Evolutionary conservation across 371 early-diverging fungal genomes (phyloP).

Genomic region (Mortierella sp.): DNA sequence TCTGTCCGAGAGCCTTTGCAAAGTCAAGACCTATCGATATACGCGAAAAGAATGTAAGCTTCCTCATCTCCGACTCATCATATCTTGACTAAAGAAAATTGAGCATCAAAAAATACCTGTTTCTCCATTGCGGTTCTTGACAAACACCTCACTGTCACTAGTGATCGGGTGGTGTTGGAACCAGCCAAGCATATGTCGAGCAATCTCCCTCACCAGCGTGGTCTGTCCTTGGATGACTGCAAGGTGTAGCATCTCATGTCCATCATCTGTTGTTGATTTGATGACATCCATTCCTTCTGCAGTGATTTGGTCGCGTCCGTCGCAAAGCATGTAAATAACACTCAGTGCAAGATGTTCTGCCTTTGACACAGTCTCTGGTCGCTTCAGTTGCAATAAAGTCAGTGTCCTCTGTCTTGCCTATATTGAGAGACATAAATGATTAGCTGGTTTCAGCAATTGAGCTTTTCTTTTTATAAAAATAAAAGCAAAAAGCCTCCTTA

Average conservation of each 20-base stretch:
- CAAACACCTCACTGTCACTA: constrained; percentile 12
- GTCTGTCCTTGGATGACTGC: constrained; percentile 35
- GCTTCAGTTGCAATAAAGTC: constrained; percentile 30
- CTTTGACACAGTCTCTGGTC: constrained; percentile 29
- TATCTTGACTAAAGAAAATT: neutral
- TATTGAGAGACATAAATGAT: neutral
- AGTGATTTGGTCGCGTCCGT: constrained; percentile 21
- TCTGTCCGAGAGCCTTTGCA: constrained; percentile 21
- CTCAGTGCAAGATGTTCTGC: constrained; percentile 49
- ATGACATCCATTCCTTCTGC: constrained; percentile 24
- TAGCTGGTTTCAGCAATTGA: neutral
- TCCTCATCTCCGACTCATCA: no score
- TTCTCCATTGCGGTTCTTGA: constrained; percentile 23
- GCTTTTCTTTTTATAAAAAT: neutral
- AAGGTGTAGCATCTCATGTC: constrained; percentile 44
- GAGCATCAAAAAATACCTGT: constrained; percentile 21
- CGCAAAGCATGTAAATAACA: constrained; percentile 50
- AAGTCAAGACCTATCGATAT: constrained; percentile 41
- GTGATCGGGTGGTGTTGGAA: constrained; percentile 15
- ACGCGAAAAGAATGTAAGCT: neutral
- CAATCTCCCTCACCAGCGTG: constrained; percentile 42
- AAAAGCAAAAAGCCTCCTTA: neutral
- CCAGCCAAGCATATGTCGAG: constrained; percentile 33
- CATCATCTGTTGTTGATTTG: constrained; percentile 5
- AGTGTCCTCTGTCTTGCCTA: constrained; percentile 32